Conservation (phyloP, 1,139 yeast genomes). For the Geotrichum australiense region DNA sequence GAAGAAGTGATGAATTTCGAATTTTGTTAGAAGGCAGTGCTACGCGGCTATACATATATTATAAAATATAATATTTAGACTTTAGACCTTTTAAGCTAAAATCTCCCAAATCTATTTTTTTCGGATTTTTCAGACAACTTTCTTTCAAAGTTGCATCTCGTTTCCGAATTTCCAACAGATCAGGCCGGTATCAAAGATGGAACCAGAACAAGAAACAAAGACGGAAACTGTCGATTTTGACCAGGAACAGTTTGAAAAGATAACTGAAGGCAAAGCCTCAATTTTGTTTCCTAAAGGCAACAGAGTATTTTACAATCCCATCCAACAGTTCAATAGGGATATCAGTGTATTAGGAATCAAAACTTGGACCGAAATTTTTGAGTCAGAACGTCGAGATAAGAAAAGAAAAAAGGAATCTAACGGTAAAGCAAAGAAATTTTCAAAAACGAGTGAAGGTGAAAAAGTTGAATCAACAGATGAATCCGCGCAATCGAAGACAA, state of each 20-base stretch:
- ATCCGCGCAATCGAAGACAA: neutral
- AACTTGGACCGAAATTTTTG: conserved; percentile 69
- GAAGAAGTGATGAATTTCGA: too few relatives aligned
- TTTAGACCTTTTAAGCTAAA: too few relatives aligned
- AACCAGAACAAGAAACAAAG: too few relatives aligned
- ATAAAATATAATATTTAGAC: too few relatives aligned
- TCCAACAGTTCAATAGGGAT: conserved; percentile 94
- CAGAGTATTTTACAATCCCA: conserved; percentile 89
- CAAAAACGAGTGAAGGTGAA: conserved; percentile 10
- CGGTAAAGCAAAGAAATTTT: conserved; percentile 23
- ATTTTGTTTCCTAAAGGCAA: conserved; percentile 71
- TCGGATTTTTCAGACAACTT: neutral
- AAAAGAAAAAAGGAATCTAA: conserved; percentile 24
- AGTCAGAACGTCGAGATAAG: conserved; percentile 28
- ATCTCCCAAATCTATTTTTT: too few relatives aligned
- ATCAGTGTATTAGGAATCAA: conserved; percentile 75
- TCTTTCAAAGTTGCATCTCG: neutral
- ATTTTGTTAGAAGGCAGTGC: too few relatives aligned
- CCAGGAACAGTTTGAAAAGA: conserved; percentile 24
- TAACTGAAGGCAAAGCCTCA: conserved; percentile 75
- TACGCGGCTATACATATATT: too few relatives aligned
- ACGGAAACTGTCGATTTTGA: conserved; percentile 3
- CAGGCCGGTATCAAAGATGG: too few relatives aligned
- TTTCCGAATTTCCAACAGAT: too few relatives aligned
- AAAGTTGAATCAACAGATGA: conserved; percentile 7